These are phyloP conservation scores for Thielaviopsis musarum DNA, from an alignment of 2,329 filamentous ascomycete genomes.

Conservation along the genomic window DNA sequence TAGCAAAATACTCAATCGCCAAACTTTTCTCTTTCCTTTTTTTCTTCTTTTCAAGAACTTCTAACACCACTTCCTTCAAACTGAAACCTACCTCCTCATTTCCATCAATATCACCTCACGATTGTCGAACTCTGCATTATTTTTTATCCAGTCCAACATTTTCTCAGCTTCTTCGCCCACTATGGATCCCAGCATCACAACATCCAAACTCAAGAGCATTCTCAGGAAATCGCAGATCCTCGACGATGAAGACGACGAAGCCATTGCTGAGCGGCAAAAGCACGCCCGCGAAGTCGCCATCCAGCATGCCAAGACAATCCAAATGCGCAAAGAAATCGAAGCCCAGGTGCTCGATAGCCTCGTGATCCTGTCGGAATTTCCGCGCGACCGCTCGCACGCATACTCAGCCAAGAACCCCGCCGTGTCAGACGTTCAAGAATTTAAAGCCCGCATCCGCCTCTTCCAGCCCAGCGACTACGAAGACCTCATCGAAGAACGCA, in stretches of 20 bases:
- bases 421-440: conserved; percentile 41
- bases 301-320: conserved; percentile 66
- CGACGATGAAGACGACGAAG: conserved; percentile 10
- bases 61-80: background rate
- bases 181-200: conserved; percentile 7
- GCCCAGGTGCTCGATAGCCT: conserved; percentile 54
- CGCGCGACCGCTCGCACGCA: conserved; percentile 20
- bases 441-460: conserved; percentile 48
- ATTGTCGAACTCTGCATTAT: background rate
- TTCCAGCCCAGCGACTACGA: conserved; percentile 88
- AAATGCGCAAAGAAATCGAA: conserved; percentile 67
- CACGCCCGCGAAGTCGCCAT: conserved; percentile 49
- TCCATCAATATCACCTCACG: background rate
- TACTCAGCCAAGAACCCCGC: conserved; percentile 32
- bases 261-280: conserved; percentile 4
- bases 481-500: conserved; percentile 73
- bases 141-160: background rate
- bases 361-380: conserved; percentile 50
- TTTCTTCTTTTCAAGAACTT: background rate
- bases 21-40: background rate
- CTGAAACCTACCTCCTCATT: background rate
- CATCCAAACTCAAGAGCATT: conserved; percentile 32
- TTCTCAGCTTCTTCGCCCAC: background rate
- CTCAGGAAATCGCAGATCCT: conserved; percentile 36
- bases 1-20: background rate